Base-by-base conservation (phyloP, 1,284 basidiomycete genomes). In the Trametes hirsuta region DNA sequence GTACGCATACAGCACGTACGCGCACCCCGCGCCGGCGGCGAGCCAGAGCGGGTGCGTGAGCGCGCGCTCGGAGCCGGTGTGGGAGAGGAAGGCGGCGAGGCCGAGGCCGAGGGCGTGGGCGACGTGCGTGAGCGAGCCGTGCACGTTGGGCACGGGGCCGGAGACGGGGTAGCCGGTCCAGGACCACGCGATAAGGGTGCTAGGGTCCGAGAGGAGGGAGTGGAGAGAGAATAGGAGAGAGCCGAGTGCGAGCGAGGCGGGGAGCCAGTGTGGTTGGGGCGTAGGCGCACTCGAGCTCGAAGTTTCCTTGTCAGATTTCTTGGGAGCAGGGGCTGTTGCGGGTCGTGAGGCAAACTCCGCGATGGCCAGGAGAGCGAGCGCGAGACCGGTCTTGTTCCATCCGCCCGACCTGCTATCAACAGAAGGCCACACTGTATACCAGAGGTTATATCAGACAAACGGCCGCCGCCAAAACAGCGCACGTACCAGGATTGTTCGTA, bases 161-260 rank as follows among this genome's bases (percentile, higher is more conserved):
- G 77, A 83, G 60, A 84, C 69, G 0, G 95, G 93, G 67, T 90
- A 97, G 1, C 95, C 95, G 0, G 91, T 91, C 94, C 94, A 97
- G 0, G 91, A 88, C 92, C 93, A 97, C 1, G 93, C 87, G 62
- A 97, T 85, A 55, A 96, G 82, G 0, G 94, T 95, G 61, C 90
- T 91, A 0, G 88, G 79, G 66, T 98, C 95, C 6, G 87, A 86
- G 44, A 94, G 77, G 58, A 94, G 82, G 37, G 86, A 90, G 70
- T 97, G 93, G 0, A 96, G 68, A 12, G 86, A 82, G 76, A 93
- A 95, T 15, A 95, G 75, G 35, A 94, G 76, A 39, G 84, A 81
- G 2, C 93, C 94, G 5, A 95, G 77, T 0, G 92, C 86, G 36
- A 92, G 65, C 0, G 87, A 82, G 3, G 79, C 74, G 1, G 72